Evolutionary conservation across 108 stramenopile genomes (phyloP), one percentile per base, ranked within the genome.

Genomic region (Fistulifera solaris): DNA sequence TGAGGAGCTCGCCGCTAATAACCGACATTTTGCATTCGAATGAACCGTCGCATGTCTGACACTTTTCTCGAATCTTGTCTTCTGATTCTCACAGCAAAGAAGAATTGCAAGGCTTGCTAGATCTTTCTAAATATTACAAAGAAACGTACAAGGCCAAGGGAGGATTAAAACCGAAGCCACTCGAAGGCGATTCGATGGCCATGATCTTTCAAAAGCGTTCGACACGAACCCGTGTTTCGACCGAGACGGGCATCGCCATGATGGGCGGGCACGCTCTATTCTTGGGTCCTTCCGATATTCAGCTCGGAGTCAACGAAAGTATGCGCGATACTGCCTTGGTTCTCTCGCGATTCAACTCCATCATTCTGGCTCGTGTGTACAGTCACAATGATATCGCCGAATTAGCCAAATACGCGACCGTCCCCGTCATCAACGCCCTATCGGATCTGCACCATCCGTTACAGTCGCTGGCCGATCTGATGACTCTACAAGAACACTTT

Each of bases 191-290:
- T 51, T 82, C 85, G 38, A 61, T 98, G 16, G 68, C 81, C 38
- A 96, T 95, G 92, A 95, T 98, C 54, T 98, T 96, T 61, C 93
- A 98, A 66, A 98, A 98, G 65, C 78, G 95, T 39, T 89, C 87
- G 12, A 96, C 95, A 7, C 85, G 97, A 50, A 98, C 97, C 1
- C 87, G 97, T 19, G 97, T 98, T 7, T 89, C 87, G 39, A 94
- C 93, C 8, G 97, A 98, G 73, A 96, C 97, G 1, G 97, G 97
- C 13, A 93, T 95, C 86, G 66, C 58, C 38, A 52, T 92, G 52
- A 70, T 98, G 50, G 97, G 97, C 41, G 97, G 95, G 17, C 89
- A 92, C 31, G 80, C 88, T 18, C 78, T 98, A 14, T 94, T 95
- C 74, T 76, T 96, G 39, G 89, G 93, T 19, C 87, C 94, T 1